Evolutionary conservation across 2,329 filamentous ascomycete genomes (phyloP), one percentile per base, ranked within the genome.

Genomic region (Epichloe aotearoae): DNA sequence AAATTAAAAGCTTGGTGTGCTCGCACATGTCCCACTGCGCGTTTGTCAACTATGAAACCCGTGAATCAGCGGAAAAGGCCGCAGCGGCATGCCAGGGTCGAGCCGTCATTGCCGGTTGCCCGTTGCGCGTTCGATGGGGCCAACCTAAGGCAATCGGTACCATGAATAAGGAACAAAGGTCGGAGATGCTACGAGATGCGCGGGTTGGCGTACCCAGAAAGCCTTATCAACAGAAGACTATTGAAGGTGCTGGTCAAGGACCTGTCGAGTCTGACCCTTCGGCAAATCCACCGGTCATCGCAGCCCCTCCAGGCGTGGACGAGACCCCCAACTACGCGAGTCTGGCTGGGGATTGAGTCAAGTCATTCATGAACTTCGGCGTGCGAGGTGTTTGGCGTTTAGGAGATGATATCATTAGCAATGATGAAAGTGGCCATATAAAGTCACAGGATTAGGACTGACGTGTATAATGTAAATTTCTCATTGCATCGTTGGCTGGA

Each of bases 1-100:
- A 91, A 62, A 83, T 98, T 53, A 87, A 93, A 60, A 96, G 89
- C 26, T 72, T 98, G 15, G 84, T 98, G 38, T 97, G 93, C 68
- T 96, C 90, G 6, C 93, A 98, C 70, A 89, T 95, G 72, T 91
- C 91, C 15, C 93, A 97, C 63, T 97, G 90, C 66, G 93, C 93
- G 1, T 98, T 97, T 63, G 75, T 98, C 69, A 98, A 98, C 69
- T 98, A 88, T 65, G 82, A 89, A 58, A 87, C 84, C 3, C 79
- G 93, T 52, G 82, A 88, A 54, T 84, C 79, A 1, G 93, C 94
- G 0, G 93, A 98, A 69, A 82, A 78, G 52, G 94, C 94, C 0
- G 88, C 93, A 0, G 80, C 81, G 36, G 80, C 86, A 19, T 91
- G 88, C 58, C 85, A 95, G 65, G 93, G 94, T 5, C 86, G 85